Percentiles rank a stretch among this genome's conserved stretches.
Conservation (phyloP, 257 asterid genomes). For the Petunia axillaris region DNA sequence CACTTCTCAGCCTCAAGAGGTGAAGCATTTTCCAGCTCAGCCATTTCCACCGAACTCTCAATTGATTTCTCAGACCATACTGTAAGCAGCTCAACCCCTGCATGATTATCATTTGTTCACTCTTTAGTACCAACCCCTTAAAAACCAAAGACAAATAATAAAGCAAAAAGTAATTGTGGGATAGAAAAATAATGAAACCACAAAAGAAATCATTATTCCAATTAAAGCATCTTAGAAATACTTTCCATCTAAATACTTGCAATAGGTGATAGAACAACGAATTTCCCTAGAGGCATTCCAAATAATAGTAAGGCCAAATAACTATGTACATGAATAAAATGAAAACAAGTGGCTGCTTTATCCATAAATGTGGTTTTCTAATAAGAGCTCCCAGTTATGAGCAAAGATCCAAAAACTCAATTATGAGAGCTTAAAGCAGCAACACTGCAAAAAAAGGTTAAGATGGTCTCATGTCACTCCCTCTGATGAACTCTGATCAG, state of each 20-base stretch:
- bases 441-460: slow-evolving; percentile 13
- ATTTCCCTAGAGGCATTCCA: neutral
- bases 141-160: neutral
- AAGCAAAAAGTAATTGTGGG: slow-evolving; percentile 16
- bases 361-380: slow-evolving; percentile 9
- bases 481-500: neutral
- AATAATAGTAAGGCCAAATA: neutral
- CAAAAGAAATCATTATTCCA: neutral
- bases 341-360: neutral
- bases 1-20: slow-evolving; percentile 87
- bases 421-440: slow-evolving; percentile 19
- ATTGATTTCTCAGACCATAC: slow-evolving; percentile 73
- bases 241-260: slow-evolving; percentile 3
- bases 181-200: neutral
- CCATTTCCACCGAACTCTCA: slow-evolving; percentile 86
- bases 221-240: slow-evolving; percentile 3
- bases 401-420: neutral
- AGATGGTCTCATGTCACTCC: slow-evolving; percentile 22
- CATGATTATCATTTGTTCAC: slow-evolving; percentile 18
- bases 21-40: slow-evolving; percentile 84
- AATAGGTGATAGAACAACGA: neutral
- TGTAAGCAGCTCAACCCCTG: slow-evolving; percentile 77
- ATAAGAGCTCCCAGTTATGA: slow-evolving; percentile 10
- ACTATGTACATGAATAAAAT: neutral
- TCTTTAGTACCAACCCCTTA: slow-evolving; percentile 4